Percentiles rank a stretch among this genome's conserved stretches.
Conservation (phyloP, 1,284 basidiomycete species). For the Ustilago hordei region DNA sequence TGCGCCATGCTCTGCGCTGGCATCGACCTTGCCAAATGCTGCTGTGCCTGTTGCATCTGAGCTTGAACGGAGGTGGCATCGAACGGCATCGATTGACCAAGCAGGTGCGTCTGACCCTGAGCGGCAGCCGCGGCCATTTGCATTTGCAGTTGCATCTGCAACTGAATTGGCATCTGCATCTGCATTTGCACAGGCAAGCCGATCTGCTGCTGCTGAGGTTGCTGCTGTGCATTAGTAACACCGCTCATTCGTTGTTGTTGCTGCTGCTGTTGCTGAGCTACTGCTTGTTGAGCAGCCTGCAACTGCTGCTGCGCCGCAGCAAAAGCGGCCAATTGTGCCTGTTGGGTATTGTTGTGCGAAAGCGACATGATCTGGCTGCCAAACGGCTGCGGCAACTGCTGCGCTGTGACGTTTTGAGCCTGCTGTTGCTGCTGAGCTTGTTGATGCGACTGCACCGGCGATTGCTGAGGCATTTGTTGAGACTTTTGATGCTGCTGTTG, state of each 20-base stretch:
- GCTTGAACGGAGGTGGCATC: conserved; percentile 46
- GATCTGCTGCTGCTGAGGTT: conserved; percentile 52
- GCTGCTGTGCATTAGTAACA: conserved; percentile 21
- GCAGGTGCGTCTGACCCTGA: conserved; percentile 41
- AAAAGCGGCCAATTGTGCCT: conserved; percentile 48
- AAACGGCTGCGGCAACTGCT: conserved; percentile 43
- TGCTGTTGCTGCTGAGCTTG: conserved; percentile 34
- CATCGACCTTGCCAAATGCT: conserved; percentile 43
- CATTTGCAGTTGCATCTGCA: conserved; percentile 56
- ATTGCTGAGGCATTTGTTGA: conserved; percentile 32
- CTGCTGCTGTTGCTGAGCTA: conserved; percentile 33
- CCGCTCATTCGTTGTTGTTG: conserved; percentile 33
- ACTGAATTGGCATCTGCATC: conserved; percentile 45
- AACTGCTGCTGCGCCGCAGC: conserved; percentile 50
- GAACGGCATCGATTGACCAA: conserved; percentile 43
- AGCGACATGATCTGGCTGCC: conserved; percentile 44
- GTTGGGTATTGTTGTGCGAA: conserved; percentile 43
- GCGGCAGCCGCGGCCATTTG: conserved; percentile 54
- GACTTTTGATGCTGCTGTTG: conserved; percentile 52
- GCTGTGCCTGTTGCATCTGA: conserved; percentile 47
- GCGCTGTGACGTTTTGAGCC: conserved; percentile 13
- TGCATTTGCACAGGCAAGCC: conserved; percentile 46
- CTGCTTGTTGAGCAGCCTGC: conserved; percentile 48
- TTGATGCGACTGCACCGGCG: conserved; percentile 29
- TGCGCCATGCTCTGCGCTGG: conserved; percentile 39